Conservation (phyloP, 2,329 filamentous ascomycete species). For the Davidsoniella eucalypti region DNA sequence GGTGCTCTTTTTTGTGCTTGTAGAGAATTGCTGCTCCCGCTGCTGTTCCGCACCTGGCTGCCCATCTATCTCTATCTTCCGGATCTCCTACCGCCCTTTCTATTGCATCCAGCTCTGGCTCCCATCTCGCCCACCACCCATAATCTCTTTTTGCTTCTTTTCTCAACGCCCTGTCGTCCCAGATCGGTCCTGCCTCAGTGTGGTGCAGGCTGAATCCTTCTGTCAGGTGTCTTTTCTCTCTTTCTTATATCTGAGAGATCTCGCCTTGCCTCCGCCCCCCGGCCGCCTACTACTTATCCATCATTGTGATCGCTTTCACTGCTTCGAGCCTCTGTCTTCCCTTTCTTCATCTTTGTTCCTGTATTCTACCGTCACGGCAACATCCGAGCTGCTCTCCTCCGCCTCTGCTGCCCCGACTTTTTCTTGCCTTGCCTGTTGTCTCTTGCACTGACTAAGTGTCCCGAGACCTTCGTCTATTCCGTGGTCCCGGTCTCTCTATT, state of each 20-base stretch:
- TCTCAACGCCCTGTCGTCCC: no score
- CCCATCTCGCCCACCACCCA: no score
- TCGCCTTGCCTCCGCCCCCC: neutral
- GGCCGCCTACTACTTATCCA: neutral
- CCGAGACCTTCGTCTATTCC: no score
- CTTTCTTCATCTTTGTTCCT: neutral
- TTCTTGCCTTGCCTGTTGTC: neutral
- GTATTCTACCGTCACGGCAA: neutral
- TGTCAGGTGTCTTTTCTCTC: neutral
- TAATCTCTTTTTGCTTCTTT: no score
- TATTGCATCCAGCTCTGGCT: no score
- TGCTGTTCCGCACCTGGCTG: no score
- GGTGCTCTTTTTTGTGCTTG: no score
- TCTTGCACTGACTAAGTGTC: neutral
- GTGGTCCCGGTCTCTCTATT: no score
- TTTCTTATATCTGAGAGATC: neutral
- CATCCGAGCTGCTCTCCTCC: conserved; percentile 2
- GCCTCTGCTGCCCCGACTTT: neutral
- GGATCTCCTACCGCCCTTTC: no score
- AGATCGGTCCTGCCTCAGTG: no score
- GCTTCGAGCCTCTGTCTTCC: neutral
- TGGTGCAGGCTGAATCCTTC: neutral
- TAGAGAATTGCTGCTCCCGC: no score
- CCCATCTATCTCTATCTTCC: no score
- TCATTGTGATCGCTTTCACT: neutral